Percentiles rank a stretch among this genome's conserved stretches.
phyloP scores from a whole-genome alignment of 129 eudicot species.

The Deinandra increscens region DNA sequence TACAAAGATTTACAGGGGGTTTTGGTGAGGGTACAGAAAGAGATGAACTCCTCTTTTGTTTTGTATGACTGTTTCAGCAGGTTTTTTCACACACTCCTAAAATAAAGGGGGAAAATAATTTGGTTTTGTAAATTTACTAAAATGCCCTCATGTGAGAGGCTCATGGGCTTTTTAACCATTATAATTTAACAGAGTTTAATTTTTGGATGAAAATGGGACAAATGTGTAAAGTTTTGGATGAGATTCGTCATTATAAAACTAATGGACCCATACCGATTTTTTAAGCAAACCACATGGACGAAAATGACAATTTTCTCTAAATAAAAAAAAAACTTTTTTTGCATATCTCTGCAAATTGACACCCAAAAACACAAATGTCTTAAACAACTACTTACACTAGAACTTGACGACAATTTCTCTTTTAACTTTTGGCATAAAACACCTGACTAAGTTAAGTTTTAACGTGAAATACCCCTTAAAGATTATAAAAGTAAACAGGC shows the following conservation, averaged over 20 bases:
- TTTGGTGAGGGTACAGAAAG: conserved; percentile 68
- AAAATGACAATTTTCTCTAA: no score
- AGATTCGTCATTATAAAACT: no score
- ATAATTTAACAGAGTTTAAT: no score
- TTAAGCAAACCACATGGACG: no score
- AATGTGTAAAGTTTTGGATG: no score
- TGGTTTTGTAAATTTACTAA: no score
- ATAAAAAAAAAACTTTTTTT: no score
- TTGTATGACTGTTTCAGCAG: conserved; percentile 95
- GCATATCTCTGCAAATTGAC: not conserved
- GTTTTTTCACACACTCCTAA: conserved; percentile 93
- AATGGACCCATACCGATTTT: no score
- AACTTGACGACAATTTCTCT: not conserved
- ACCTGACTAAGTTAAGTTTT: not conserved
- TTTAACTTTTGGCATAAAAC: not conserved
- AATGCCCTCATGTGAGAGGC: no score
- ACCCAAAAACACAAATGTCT: not conserved
- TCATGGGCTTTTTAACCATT: no score
- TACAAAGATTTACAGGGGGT: conserved; percentile 83
- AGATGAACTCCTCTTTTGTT: conserved; percentile 92
- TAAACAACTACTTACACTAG: not conserved
- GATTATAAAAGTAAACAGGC: not conserved
- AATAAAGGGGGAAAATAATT: no score
- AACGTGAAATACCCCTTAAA: not conserved
- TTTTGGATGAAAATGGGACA: no score